A percentile compares a stretch with the other conserved stretches of the same genome.
Conservation (phyloP, 1,284 basidiomycete species). For the Polyporus tsugae region DNA sequence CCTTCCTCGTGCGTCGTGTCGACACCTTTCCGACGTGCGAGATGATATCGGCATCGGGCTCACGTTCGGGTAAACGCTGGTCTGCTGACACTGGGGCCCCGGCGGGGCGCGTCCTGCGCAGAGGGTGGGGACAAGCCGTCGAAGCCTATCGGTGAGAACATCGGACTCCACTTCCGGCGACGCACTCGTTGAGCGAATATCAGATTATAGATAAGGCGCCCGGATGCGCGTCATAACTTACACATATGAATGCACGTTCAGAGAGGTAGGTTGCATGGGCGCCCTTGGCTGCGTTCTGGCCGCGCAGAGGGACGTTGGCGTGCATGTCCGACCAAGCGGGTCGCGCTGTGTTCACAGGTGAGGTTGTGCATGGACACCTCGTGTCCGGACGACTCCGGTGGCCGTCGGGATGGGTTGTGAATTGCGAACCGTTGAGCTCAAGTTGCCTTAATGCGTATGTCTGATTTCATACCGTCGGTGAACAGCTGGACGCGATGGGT, state of each 20-base stretch:
- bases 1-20: constrained; percentile 12
- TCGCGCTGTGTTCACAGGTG: background rate
- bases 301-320: background rate
- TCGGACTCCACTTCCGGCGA: constrained; percentile 10
- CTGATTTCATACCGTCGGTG: background rate
- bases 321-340: background rate
- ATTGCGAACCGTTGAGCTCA: background rate
- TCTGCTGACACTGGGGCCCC: constrained; percentile 22
- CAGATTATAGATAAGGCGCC: constrained; percentile 20
- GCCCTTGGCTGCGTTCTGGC: background rate
- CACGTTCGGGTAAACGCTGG: constrained; percentile 11
- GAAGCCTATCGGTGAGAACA: constrained; percentile 35
- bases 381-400: background rate
- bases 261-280: background rate
- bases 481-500: background rate
- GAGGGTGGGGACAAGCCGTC: constrained; percentile 12
- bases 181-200: constrained; percentile 13
- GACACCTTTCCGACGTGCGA: constrained; percentile 8
- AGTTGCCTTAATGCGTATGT: constrained; percentile 1
- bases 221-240: background rate
- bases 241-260: background rate
- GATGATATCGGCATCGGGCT: constrained; percentile 20
- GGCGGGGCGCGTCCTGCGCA: constrained; percentile 4
- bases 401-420: background rate
- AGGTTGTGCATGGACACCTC: background rate